Evolutionary conservation across 2,329 filamentous ascomycete genomes (phyloP).

Genomic region (Trichothecium sympodiale): DNA sequence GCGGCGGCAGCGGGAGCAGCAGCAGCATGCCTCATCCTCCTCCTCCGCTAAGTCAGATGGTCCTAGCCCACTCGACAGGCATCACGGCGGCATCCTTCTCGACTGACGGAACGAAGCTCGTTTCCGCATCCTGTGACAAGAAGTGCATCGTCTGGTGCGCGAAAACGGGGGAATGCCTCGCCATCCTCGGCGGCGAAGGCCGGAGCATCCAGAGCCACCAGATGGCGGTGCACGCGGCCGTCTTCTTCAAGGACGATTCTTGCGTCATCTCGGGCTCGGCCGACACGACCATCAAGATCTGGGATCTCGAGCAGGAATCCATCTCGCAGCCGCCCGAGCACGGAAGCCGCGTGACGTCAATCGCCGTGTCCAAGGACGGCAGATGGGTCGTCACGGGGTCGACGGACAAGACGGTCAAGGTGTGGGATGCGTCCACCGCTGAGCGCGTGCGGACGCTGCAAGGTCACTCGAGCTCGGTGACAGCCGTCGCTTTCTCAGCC

Average conservation of each 20-base stretch:
- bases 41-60: too few relatives aligned
- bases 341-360: constrained; percentile 1
- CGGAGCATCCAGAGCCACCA: too few relatives aligned
- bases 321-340: constrained; percentile 3
- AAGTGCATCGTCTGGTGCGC: neutral
- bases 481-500: too few relatives aligned
- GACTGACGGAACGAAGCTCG: neutral
- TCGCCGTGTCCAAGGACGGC: constrained; percentile 3
- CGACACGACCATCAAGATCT: constrained; percentile 7
- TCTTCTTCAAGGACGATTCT: too few relatives aligned
- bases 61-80: too few relatives aligned
- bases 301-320: constrained; percentile 5
- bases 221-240: too few relatives aligned
- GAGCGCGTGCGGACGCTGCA: too few relatives aligned
- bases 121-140: neutral
- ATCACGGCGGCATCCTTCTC: neutral
- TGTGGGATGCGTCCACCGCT: constrained; percentile 2
- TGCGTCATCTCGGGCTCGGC: constrained; percentile 2
- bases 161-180: too few relatives aligned
- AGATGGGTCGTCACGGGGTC: constrained; percentile 1
- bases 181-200: too few relatives aligned
- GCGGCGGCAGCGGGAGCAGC: too few relatives aligned
- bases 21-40: too few relatives aligned
- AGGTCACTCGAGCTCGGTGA: too few relatives aligned
- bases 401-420: constrained; percentile 2